A percentile compares a stretch with the other conserved stretches of the same genome.
phyloP scores from a whole-genome alignment of 805 yeast genomes.

The Henningerozyma blattae region DNA sequence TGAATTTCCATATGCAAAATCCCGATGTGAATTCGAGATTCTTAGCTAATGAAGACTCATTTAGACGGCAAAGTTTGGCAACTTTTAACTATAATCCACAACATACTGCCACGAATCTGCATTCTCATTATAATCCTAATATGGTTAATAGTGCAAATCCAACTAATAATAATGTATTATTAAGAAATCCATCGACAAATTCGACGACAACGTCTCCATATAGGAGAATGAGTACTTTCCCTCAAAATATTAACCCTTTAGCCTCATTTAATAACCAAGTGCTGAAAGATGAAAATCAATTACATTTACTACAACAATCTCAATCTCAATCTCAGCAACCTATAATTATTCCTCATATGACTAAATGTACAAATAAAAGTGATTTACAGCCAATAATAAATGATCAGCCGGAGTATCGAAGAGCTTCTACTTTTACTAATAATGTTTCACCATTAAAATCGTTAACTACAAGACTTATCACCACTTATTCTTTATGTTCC shows the following conservation, averaged over 20 bases:
- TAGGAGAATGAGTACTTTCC: conserved; percentile 18
- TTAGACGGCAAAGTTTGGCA: conserved; percentile 9
- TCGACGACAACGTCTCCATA: background rate
- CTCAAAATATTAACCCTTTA: conserved; percentile 7
- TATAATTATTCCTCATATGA: conserved; percentile 36
- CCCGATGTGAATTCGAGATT: background rate
- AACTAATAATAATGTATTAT: background rate
- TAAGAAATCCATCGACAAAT: background rate
- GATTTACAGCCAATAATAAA: conserved; percentile 51
- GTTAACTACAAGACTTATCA: conserved; percentile 60
- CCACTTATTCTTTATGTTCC: conserved; percentile 76
- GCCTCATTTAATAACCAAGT: background rate
- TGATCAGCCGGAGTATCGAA: conserved; percentile 50
- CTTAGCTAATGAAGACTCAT: conserved; percentile 4
- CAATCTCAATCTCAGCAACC: conserved; percentile 5
- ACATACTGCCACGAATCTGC: too few relatives aligned
- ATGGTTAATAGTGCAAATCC: background rate
- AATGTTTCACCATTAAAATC: conserved; percentile 73
- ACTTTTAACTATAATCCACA: conserved; percentile 5
- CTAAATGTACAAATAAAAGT: conserved; percentile 28
- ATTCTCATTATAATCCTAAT: background rate
- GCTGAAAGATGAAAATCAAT: background rate
- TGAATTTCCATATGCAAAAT: background rate
- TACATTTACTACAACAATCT: background rate
- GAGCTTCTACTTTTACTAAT: conserved; percentile 52